A percentile compares a stretch with the other conserved stretches of the same genome.
phyloP scores from a whole-genome alignment of 306 rosid species.

The Medicago truncatula region MtrunA17r5.0-ANR NC_053045.1:62545501-62546000 shows the following conservation, averaged over 20 bases:
- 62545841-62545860: constrained; percentile 75
- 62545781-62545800: constrained; percentile 56
- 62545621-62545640: constrained; percentile 58
- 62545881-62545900: constrained; percentile 58
- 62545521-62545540: constrained; percentile 52
- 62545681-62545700: constrained; percentile 70
- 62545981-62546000: constrained; percentile 47
- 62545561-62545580: constrained; percentile 66
- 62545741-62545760: constrained; percentile 56
- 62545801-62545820: constrained; percentile 73
- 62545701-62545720: constrained; percentile 77
- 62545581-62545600: constrained; percentile 72
- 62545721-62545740: constrained; percentile 48
- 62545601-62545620: constrained; percentile 43
- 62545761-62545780: constrained; percentile 51
- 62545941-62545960: constrained; percentile 65
- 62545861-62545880: constrained; percentile 64
- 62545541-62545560: constrained; percentile 49
- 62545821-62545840: constrained; percentile 82
- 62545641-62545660: constrained; percentile 55
- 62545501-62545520: constrained; percentile 44
- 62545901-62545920: constrained; percentile 80
- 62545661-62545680: constrained; percentile 63
- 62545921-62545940: constrained; percentile 66
- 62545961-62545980: constrained; percentile 77